Conservation (phyloP, 73 alveolate genomes). For the Effrenium voratum region DNA sequence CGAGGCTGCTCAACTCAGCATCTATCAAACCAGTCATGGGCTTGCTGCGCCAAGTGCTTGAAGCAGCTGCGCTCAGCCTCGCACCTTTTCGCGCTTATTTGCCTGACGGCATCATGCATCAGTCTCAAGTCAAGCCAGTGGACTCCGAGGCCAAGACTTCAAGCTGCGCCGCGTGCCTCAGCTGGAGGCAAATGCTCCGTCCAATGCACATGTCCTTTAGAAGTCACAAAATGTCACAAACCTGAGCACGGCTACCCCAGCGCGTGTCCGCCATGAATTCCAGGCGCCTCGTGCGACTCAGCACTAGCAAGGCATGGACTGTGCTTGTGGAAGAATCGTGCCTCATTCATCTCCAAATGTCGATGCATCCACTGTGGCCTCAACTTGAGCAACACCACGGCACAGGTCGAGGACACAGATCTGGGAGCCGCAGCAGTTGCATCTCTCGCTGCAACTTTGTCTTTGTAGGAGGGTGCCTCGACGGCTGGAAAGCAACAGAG, state of each 20-base stretch:
- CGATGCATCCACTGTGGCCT: slow-evolving; percentile 43
- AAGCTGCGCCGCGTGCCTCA: slow-evolving; percentile 10
- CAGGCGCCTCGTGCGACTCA: slow-evolving; percentile 45
- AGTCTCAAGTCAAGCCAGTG: background rate
- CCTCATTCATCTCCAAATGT: slow-evolving; percentile 4
- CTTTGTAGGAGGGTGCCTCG: slow-evolving; percentile 16
- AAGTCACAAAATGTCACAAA: background rate
- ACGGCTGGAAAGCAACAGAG: too few relatives aligned
- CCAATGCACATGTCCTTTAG: background rate
- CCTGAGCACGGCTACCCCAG: slow-evolving; percentile 27
- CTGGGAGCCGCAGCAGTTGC: background rate
- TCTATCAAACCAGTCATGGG: too few relatives aligned
- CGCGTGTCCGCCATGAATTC: slow-evolving; percentile 64
- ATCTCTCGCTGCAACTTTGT: background rate
- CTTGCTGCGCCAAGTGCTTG: too few relatives aligned
- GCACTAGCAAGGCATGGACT: background rate
- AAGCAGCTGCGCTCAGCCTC: background rate
- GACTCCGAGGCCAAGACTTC: background rate
- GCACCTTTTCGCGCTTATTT: background rate
- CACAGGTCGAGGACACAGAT: too few relatives aligned
- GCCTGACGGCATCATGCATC: background rate
- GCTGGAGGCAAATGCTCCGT: background rate
- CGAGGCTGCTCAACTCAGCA: too few relatives aligned
- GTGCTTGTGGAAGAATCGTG: background rate
- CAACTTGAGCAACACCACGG: background rate